These are phyloP conservation scores for Populus nigra DNA, from an alignment of 345 rosid species.

Conservation along the genomic window DNA sequence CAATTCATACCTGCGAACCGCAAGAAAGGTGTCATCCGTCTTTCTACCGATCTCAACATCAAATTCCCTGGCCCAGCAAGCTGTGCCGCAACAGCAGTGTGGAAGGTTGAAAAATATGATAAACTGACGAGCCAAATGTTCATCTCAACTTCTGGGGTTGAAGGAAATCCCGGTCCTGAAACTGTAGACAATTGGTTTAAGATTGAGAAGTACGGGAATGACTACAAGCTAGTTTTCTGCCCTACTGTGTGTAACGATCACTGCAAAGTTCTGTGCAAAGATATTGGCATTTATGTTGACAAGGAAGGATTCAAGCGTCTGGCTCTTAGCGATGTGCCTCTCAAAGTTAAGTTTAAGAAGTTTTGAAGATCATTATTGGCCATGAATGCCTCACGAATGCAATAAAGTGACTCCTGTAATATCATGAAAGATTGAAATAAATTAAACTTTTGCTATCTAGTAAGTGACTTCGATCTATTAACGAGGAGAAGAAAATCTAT, in stretches of 20 bases:
- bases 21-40: constrained; percentile 20
- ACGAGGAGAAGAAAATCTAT: too few species aligned
- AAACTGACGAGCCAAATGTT: constrained; percentile 33
- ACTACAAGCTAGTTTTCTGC: constrained; percentile 61
- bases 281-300: constrained; percentile 49
- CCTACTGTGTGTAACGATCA: constrained; percentile 55
- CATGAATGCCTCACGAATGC: too few species aligned
- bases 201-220: constrained; percentile 42
- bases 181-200: constrained; percentile 58
- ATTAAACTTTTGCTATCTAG: too few species aligned
- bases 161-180: constrained; percentile 53
- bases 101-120: constrained; percentile 46
- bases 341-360: constrained; percentile 52
- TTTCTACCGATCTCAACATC: constrained; percentile 46
- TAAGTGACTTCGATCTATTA: too few species aligned
- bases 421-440: too few species aligned
- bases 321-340: constrained; percentile 55
- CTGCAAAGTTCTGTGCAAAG: constrained; percentile 44
- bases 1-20: constrained; percentile 27
- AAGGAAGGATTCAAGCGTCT: constrained; percentile 39
- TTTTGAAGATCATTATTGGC: constrained; percentile 20
- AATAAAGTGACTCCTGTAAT: too few species aligned
- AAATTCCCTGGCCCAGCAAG: constrained; percentile 40
- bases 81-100: constrained; percentile 48
- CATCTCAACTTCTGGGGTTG: constrained; percentile 48